A percentile compares a stretch with the other conserved stretches of the same genome.
Conservation (phyloP, 345 rosid species). For the Pistacia atlantica region DNA sequence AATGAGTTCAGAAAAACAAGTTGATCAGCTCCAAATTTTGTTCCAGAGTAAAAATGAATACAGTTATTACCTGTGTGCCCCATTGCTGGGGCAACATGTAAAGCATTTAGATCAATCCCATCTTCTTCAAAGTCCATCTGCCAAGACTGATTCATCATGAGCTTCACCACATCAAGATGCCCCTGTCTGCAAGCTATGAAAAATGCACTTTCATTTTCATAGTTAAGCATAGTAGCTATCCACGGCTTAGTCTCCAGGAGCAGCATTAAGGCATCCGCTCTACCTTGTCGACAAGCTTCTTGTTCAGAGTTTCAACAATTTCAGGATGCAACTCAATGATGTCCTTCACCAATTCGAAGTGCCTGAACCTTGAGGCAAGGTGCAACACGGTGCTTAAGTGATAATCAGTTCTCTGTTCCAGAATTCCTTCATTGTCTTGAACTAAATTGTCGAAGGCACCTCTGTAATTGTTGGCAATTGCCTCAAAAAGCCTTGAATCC, state of each 20-base stretch:
- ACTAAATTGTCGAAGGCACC: background rate
- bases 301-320: constrained; percentile 18
- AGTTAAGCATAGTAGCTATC: constrained; percentile 13
- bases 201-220: constrained; percentile 10
- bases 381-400: constrained; percentile 10
- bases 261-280: background rate
- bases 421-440: background rate
- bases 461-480: constrained; percentile 11
- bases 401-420: background rate
- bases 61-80: too few relatives aligned
- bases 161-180: too few relatives aligned
- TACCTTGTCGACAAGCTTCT: constrained; percentile 14
- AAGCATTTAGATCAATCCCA: too few relatives aligned
- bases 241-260: constrained; percentile 17
- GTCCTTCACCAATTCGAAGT: constrained; percentile 6
- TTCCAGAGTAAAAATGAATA: too few relatives aligned
- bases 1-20: too few relatives aligned
- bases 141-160: too few relatives aligned
- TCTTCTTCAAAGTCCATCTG: too few relatives aligned
- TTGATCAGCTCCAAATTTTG: too few relatives aligned
- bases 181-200: background rate
- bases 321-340: constrained; percentile 19
- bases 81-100: too few relatives aligned
- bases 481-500: constrained; percentile 17
- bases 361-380: constrained; percentile 16